These are phyloP conservation scores for Climacium dendroides DNA, from an alignment of 225 moss, liverwort and hornwort species.

Conservation along the genomic window DNA sequence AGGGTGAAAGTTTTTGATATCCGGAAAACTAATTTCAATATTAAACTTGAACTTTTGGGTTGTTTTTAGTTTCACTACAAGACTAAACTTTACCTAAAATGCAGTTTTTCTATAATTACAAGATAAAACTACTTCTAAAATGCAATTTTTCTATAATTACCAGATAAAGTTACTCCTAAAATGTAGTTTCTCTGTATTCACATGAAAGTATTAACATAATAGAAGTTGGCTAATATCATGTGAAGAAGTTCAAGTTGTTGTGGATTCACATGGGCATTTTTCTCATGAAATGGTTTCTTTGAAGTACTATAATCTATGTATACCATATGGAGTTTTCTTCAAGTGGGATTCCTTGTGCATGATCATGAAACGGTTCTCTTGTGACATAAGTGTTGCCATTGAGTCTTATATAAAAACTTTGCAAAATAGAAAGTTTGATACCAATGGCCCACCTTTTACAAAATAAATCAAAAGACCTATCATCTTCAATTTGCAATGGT, in stretches of 20 bases:
- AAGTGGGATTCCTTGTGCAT: background rate
- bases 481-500: background rate
- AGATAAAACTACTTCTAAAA: too few species aligned
- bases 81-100: too few species aligned
- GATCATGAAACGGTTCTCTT: background rate
- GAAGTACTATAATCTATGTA: background rate
- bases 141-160: too few species aligned
- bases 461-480: accelerated
- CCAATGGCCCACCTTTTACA: background rate
- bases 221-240: too few species aligned
- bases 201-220: too few species aligned
- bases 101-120: too few species aligned
- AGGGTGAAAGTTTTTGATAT: too few species aligned
- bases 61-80: too few species aligned
- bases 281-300: background rate
- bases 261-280: background rate
- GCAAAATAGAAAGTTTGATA: background rate
- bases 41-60: too few species aligned
- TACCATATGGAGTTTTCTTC: background rate
- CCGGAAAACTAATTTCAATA: too few species aligned
- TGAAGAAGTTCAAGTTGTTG: background rate
- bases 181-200: too few species aligned
- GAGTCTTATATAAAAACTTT: background rate
- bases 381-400: background rate
- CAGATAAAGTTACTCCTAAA: too few species aligned